Evolutionary conservation across 345 rosid genomes (phyloP), one percentile per base, ranked within the genome.

Genomic region (Brassica rapa): DNA sequence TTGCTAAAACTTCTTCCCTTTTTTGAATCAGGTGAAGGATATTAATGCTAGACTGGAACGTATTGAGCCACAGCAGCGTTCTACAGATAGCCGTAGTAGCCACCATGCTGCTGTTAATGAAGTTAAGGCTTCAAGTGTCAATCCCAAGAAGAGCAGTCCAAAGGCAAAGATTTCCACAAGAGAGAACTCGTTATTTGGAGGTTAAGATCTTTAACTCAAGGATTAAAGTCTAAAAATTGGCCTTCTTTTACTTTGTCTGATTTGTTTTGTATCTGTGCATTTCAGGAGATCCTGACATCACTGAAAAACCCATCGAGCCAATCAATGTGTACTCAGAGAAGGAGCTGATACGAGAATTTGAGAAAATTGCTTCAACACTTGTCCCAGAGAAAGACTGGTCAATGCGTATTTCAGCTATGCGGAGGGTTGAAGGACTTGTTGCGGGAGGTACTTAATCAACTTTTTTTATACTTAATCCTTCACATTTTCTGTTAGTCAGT

Each of bases 301-400:
- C 92, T 0, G 98, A 93, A 81, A 93, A 91, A 84, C 89, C 89
- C 39, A 65, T 91, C 61, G 99, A 93, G 69, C 91, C 99, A 37
- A 81, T 93, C 76, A 90, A 88, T 68, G 89, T 96, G 71, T 93
- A 96, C 82, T 91, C 98, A 43, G 99, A 96, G 79, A 96, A 91
- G 86, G 99, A 96, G 85, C 88, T 96, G 74, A 84, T 87, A 39
- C 85, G 96, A 88, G 97, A 96, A 76, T 82, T 96, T 85, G 99
- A 96, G 84, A 96, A 96, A 87, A 78, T 96, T 83, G 87, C 91
- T 61, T 77, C 87, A 21, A 91, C 86, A 12, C 97, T 96, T 57
- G 93, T 90, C 78, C 99, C 99, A 4, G 99, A 96, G 78, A 96
- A 96, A 83, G 99, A 96, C 81, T 96, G 99, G 99, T 90, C 99